phyloP scores from a whole-genome alignment of 345 rosid species.

The Carallia brachiata region DNA sequence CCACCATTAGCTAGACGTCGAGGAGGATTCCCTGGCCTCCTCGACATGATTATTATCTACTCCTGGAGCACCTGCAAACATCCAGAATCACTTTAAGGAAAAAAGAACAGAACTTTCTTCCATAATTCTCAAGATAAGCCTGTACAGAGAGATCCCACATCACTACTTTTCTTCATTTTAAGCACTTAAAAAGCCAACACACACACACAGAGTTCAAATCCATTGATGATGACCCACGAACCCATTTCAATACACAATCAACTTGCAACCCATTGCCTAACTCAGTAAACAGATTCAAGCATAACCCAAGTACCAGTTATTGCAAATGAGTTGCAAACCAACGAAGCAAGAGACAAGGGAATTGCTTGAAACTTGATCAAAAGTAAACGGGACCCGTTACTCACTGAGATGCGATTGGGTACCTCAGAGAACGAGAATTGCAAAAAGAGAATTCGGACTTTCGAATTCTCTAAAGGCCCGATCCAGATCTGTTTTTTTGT shows the following conservation, averaged over 20 bases:
- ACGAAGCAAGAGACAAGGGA: too few relatives aligned
- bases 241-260: too few relatives aligned
- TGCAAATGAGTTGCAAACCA: too few relatives aligned
- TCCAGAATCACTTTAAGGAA: not conserved
- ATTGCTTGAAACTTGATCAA: too few relatives aligned
- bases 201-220: too few relatives aligned
- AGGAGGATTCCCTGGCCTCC: conserved; percentile 60
- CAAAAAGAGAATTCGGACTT: not conserved
- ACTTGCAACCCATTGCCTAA: too few relatives aligned
- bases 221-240: too few relatives aligned
- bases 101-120: not conserved
- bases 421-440: not conserved
- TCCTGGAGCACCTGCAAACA: conserved; percentile 13
- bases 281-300: too few relatives aligned
- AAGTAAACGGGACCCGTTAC: too few relatives aligned
- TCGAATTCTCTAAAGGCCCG: not conserved
- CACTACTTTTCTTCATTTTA: too few relatives aligned
- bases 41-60: conserved; percentile 42
- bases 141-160: not conserved
- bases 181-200: too few relatives aligned
- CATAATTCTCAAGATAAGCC: not conserved
- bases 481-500: conserved; percentile 3
- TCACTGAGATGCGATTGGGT: not conserved
- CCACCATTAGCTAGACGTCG: conserved; percentile 53
- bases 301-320: too few relatives aligned